Conservation (phyloP, 2,329 filamentous ascomycete genomes). For the Aplosporella prunicola region DNA sequence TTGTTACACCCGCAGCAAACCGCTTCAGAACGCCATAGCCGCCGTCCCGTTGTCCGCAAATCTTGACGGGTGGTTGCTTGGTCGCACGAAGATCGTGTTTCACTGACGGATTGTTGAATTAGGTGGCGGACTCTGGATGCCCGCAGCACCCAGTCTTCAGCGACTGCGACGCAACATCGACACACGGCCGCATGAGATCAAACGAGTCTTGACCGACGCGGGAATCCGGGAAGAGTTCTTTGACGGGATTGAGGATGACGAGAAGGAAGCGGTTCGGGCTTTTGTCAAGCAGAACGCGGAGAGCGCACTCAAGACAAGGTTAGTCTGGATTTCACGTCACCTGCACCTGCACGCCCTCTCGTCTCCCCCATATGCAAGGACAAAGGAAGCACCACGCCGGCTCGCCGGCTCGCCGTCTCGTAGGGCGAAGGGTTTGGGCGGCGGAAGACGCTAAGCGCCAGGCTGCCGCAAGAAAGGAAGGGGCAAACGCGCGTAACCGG, state of each 20-base stretch:
- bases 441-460: too few relatives aligned
- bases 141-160: constrained; percentile 56
- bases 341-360: too few relatives aligned
- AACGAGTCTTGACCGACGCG: constrained; percentile 53
- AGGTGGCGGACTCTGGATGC: constrained; percentile 76
- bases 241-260: constrained; percentile 43
- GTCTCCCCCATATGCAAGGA: too few relatives aligned
- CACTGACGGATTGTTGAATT: constrained; percentile 10
- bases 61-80: not conserved
- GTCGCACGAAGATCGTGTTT: constrained; percentile 2
- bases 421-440: too few relatives aligned
- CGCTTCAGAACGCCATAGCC: not conserved
- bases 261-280: constrained; percentile 54
- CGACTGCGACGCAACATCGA: constrained; percentile 67
- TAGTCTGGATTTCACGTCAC: too few relatives aligned
- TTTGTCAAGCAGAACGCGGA: constrained; percentile 60
- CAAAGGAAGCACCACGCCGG: too few relatives aligned
- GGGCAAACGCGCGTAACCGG: too few relatives aligned
- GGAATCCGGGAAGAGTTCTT: constrained; percentile 58
- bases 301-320: constrained; percentile 82
- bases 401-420: too few relatives aligned
- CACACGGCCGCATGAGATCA: constrained; percentile 59
- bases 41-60: not conserved
- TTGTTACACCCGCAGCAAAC: not conserved
- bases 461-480: too few relatives aligned